phyloP scores from a whole-genome alignment of 2,329 filamentous ascomycete genomes.

The Microsporum ferrugineum region DNA sequence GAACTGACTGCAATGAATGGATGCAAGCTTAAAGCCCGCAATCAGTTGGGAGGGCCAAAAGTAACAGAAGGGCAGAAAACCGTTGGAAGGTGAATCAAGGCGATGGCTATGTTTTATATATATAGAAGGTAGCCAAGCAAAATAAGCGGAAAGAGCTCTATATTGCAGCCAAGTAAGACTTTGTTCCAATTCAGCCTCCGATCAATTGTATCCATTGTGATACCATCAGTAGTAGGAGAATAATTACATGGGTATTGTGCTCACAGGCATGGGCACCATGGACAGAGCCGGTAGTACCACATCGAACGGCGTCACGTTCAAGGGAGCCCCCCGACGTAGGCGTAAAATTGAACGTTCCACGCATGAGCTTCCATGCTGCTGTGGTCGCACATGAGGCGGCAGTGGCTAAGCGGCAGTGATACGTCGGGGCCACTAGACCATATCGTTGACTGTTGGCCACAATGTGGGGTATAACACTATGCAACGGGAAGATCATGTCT shows the following conservation, averaged over 20 bases:
- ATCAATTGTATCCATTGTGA: neutral
- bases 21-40: conserved; percentile 39
- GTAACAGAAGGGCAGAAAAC: neutral
- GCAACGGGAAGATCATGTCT: neutral
- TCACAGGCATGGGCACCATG: neutral
- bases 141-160: neutral
- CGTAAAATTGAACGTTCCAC: neutral
- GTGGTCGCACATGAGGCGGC: neutral
- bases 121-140: neutral
- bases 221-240: neutral
- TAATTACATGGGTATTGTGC: neutral
- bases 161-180: neutral
- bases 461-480: neutral
- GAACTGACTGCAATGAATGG: conserved; percentile 38
- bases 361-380: neutral
- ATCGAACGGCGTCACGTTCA: neutral
- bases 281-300: neutral
- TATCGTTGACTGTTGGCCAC: neutral
- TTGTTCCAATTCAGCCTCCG: neutral
- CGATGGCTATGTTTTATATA: neutral
- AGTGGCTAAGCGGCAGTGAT: neutral
- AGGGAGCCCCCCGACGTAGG: neutral
- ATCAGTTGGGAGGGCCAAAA: neutral
- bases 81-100: neutral
- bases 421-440: neutral